Evolutionary conservation across 1,284 basidiomycete genomes (phyloP), one percentile per base, ranked within the genome.

Genomic region (Melampsora larici-populina): DNA sequence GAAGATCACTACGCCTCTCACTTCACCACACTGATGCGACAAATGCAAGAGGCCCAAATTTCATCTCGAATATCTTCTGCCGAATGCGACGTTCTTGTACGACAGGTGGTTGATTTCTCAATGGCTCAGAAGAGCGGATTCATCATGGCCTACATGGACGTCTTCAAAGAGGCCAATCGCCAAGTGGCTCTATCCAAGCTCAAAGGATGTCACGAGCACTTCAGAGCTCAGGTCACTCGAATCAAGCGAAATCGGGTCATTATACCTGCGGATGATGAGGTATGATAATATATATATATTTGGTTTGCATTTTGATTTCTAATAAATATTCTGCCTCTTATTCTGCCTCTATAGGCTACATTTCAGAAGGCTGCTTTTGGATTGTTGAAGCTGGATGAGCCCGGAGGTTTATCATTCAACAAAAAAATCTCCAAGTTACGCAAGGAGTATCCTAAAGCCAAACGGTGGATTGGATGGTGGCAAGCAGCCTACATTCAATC

Each of bases 391-490:
- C 40, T 11, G 2, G n/a, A 21, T n/a, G 21, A 66, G 64, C 18
- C 33, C 2, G 66, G 26, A 1, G 66, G 43, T 43, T 7, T 24
- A 1, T 48, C 46, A 24, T 49, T 48, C 46, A 18, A 69, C 24
- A 49, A 48, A 5, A 69, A 51, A 24, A 49, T 69, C 1, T 36
- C 46, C 48, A 29, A 69, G 13, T 7, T 69, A 24, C 67, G 46
- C 6, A 18, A 43, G n/a, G 46, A 31, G 5, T 69, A 49, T 15
- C 67, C 67, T 1, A 69, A 69, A 13, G 67, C 46, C 13, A 7
- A 43, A 31, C 5, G 36, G 24, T 69, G 67, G 67, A n/a, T 69
- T 11, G 67, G 49, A 6, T 69, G 67, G 67, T 69, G 67, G 67
- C 48, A 46, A 11, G 48, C 48, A n/a, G 7, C 67, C 8, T 36